Evolutionary conservation across 1,139 yeast genomes (phyloP).

Genomic region (Hyphopichia pseudoburtonii): DNA sequence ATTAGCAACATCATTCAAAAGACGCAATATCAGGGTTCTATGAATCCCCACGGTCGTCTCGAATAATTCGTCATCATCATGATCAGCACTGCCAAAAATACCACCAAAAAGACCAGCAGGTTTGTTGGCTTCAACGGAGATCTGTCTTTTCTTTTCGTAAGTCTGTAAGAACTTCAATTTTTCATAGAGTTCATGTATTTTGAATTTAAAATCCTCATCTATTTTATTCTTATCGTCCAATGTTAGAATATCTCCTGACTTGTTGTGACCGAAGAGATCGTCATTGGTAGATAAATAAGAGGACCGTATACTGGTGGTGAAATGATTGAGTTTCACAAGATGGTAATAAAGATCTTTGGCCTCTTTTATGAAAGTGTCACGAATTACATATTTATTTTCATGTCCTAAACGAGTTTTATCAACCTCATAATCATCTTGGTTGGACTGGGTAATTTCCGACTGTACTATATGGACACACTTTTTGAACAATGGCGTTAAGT

Average conservation of each 20-base stretch:
- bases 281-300: slow-evolving; percentile 45
- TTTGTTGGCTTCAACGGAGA: slow-evolving; percentile 15
- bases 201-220: slow-evolving; percentile 54
- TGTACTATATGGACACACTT: slow-evolving; percentile 49
- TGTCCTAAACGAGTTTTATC: slow-evolving; percentile 6
- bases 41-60: slow-evolving; percentile 26
- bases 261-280: slow-evolving; percentile 14
- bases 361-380: slow-evolving; percentile 56
- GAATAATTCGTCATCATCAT: slow-evolving; percentile 28
- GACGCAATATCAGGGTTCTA: slow-evolving; percentile 40
- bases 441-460: slow-evolving; percentile 21
- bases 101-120: slow-evolving; percentile 23
- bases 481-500: slow-evolving; percentile 51
- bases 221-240: slow-evolving; percentile 52
- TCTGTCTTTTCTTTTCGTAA: slow-evolving; percentile 50
- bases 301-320: slow-evolving; percentile 40
- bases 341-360: slow-evolving; percentile 44
- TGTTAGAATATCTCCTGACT: slow-evolving; percentile 22
- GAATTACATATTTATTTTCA: slow-evolving; percentile 17
- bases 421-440: slow-evolving; percentile 9
- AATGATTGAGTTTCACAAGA: slow-evolving; percentile 36
- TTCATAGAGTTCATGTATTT: slow-evolving; percentile 50
- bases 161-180: slow-evolving; percentile 49
- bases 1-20: slow-evolving; percentile 36
- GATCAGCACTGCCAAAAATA: slow-evolving; percentile 30